phyloP scores from a whole-genome alignment of 1,139 yeast genomes.

The Yamadazyma atmosphaerica region DNA sequence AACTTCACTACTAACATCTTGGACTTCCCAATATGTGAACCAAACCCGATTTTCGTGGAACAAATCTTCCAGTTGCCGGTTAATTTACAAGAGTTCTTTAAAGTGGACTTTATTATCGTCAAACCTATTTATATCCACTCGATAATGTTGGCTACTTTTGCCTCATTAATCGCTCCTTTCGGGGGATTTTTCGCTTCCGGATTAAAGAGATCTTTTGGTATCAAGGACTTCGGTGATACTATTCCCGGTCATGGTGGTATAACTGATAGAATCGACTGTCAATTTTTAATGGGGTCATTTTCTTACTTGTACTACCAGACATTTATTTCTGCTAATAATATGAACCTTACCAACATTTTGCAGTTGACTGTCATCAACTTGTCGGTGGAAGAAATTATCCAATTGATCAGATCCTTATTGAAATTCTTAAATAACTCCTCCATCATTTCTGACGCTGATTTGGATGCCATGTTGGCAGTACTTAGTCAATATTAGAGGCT shows the following conservation, averaged over 20 bases:
- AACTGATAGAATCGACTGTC: slow-evolving; percentile 97
- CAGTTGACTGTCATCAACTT: slow-evolving; percentile 77
- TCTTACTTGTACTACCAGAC: slow-evolving; percentile 91
- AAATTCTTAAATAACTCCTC: slow-evolving; percentile 63
- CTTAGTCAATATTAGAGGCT: slow-evolving; percentile 16
- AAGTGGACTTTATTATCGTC: slow-evolving; percentile 43
- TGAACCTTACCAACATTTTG: slow-evolving; percentile 69
- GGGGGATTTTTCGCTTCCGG: slow-evolving; percentile 99
- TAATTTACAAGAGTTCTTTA: slow-evolving; percentile 49
- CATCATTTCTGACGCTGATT: slow-evolving; percentile 35
- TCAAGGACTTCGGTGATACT: slow-evolving; percentile 45
- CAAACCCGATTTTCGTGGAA: slow-evolving; percentile 83
- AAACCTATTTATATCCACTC: slow-evolving; percentile 93
- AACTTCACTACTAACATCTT: slow-evolving; percentile 57
- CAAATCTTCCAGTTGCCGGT: slow-evolving; percentile 78
- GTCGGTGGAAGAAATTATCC: slow-evolving; percentile 63
- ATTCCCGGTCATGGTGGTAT: slow-evolving; percentile 92
- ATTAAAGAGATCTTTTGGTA: slow-evolving; percentile 93
- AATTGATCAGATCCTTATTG: slow-evolving; percentile 60
- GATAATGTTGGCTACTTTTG: slow-evolving; percentile 84
- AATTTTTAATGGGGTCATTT: slow-evolving; percentile 96
- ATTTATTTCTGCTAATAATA: slow-evolving; percentile 73
- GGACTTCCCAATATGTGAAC: slow-evolving; percentile 62
- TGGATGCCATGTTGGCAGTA: slow-evolving; percentile 25
- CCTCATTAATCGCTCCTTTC: slow-evolving; percentile 96